These are phyloP conservation scores for Stephanodiscus minutulus DNA, from an alignment of 108 stramenopile genomes.

Conservation along the genomic window DNA sequence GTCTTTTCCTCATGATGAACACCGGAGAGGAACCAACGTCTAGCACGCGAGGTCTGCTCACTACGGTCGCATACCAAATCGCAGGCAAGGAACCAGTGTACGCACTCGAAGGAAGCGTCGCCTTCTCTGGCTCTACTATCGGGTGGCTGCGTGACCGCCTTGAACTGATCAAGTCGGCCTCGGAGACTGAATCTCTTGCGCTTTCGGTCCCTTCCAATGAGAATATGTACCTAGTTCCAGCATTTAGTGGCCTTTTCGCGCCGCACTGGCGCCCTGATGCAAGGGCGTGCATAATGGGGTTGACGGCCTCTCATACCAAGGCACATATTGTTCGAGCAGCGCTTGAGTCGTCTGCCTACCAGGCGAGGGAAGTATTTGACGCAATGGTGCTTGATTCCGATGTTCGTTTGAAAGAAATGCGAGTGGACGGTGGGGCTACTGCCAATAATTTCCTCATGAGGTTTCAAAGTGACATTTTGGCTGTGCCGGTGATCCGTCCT, in stretches of 20 bases:
- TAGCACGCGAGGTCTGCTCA: conserved; percentile 90
- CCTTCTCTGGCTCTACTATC: conserved; percentile 91
- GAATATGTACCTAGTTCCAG: conserved; percentile 96
- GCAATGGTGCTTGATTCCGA: conserved; percentile 85
- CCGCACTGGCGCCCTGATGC: conserved; percentile 96
- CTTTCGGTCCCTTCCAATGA: conserved; percentile 66
- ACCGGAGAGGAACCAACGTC: conserved; percentile 74
- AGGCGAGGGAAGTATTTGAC: conserved; percentile 88
- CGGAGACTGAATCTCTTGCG: conserved; percentile 90
- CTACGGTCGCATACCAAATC: conserved; percentile 95
- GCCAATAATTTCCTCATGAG: conserved; percentile 93
- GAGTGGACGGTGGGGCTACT: conserved; percentile 96
- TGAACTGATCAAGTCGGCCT: conserved; percentile 72
- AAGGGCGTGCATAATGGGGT: conserved; percentile 92
- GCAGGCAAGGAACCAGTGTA: conserved; percentile 72
- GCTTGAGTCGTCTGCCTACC: conserved; percentile 94
- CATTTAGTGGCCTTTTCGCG: conserved; percentile 95
- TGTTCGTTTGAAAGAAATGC: conserved; percentile 70
- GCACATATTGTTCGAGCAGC: conserved; percentile 93
- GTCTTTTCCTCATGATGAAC: conserved; percentile 98
- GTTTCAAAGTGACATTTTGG: conserved; percentile 94
- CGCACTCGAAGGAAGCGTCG: conserved; percentile 95
- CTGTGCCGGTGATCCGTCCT: conserved; percentile 83
- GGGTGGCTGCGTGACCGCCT: conserved; percentile 98
- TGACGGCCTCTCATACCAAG: conserved; percentile 87